Evolutionary conservation across 495 filamentous ascomycete genomes (phyloP).

Genomic region (Staphylotrichum tortipilum): DNA sequence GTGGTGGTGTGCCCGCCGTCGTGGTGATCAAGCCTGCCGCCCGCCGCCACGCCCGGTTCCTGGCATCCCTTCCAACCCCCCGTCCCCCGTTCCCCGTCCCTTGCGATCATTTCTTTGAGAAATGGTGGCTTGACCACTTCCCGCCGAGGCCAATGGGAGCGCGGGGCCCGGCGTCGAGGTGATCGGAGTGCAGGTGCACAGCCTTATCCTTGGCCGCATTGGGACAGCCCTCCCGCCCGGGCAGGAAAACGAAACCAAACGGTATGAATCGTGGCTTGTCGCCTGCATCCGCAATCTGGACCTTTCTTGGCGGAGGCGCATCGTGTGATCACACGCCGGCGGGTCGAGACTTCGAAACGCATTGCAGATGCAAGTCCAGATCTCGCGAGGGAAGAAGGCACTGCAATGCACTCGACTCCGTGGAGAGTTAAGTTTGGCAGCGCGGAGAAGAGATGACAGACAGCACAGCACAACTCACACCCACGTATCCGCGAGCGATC

Average conservation of each 20-base stretch:
- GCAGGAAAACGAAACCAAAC: conserved; percentile 4
- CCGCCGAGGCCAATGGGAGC: conserved; percentile 16
- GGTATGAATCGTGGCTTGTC: conserved; percentile 24
- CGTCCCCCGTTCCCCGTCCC: not conserved
- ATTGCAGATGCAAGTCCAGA: too few relatives aligned
- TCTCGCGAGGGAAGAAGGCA: too few relatives aligned
- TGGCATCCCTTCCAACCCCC: too few relatives aligned
- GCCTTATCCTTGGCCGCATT: conserved; percentile 21
- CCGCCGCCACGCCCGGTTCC: conserved; percentile 5
- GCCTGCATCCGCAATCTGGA: conserved; percentile 4
- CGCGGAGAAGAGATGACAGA: not conserved
- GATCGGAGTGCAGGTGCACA: conserved; percentile 23
- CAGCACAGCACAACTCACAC: too few relatives aligned
- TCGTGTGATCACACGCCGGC: not conserved
- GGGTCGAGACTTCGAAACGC: too few relatives aligned
- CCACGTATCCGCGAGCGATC: too few relatives aligned
- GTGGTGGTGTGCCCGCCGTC: too few relatives aligned
- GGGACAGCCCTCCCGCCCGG: conserved; percentile 14
- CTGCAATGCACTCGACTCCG: too few relatives aligned
- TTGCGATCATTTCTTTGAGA: not conserved
- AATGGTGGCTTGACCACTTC: conserved; percentile 9
- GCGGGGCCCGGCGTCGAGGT: not conserved
- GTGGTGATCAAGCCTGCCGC: conserved; percentile 10
- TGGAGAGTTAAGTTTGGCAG: too few relatives aligned
- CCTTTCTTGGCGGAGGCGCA: conserved; percentile 4